These are phyloP conservation scores for Flaveria ramosissima DNA, from an alignment of 129 eudicot genomes.

Conservation along the genomic window DNA sequence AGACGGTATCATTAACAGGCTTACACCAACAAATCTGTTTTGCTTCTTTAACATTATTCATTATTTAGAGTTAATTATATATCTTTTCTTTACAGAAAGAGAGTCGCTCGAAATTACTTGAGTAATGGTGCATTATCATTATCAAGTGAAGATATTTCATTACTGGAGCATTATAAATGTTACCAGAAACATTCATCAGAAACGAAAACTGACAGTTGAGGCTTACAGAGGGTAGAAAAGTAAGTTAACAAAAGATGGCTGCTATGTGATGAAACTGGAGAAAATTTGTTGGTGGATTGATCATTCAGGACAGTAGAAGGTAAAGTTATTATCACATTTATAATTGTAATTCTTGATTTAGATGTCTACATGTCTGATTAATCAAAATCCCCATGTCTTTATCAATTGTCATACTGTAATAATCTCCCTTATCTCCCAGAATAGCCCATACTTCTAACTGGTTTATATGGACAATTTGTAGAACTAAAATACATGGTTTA, in stretches of 20 bases:
- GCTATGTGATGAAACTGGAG: conserved; percentile 12
- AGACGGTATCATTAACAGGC: conserved; percentile 49
- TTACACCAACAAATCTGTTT: not conserved
- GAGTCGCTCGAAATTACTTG: conserved; percentile 64
- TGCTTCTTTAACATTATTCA: not conserved
- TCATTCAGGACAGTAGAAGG: conserved; percentile 16
- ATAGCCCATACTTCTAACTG: conserved; percentile 1
- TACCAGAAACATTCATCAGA: conserved; percentile 36
- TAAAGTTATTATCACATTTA: conserved; percentile 19
- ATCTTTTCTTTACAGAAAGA: conserved; percentile 44
- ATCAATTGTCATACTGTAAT: not conserved
- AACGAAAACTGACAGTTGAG: conserved; percentile 29
- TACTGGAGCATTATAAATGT: conserved; percentile 47
- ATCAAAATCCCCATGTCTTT: conserved; percentile 21
- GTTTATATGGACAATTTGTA: not conserved
- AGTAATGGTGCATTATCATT: conserved; percentile 60
- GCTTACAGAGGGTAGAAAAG: conserved; percentile 26
- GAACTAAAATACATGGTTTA: conserved; percentile 1
- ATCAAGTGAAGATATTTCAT: conserved; percentile 63
- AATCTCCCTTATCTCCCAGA: not conserved
- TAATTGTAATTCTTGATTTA: conserved; percentile 20
- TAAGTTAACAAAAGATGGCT: conserved; percentile 10
- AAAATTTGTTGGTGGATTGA: not conserved
- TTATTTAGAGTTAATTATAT: not conserved
- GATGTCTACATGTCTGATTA: conserved; percentile 14